Evolutionary conservation across 2,329 filamentous ascomycete species (phyloP).

Genomic region (Berkeleyomyces basicola): DNA sequence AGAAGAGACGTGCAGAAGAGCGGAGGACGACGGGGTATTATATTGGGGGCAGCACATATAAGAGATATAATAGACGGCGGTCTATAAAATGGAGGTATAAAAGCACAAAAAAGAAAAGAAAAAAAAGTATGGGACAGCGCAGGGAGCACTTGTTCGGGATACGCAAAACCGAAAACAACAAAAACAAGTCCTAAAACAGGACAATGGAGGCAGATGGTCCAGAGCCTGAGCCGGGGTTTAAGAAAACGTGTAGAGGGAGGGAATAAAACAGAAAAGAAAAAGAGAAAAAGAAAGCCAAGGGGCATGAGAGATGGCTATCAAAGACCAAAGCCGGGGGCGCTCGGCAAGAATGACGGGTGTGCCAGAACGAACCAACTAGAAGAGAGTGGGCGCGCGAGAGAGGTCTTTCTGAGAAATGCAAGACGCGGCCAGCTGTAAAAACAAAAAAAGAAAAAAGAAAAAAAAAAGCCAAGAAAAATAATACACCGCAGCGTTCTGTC

Average conservation of each 20-base stretch:
- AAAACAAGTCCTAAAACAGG: not conserved
- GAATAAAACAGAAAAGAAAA: not conserved
- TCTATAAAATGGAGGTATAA: not conserved
- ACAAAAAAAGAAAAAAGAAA: too few relatives aligned
- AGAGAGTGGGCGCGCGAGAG: too few relatives aligned
- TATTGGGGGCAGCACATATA: not conserved
- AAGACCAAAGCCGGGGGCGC: too few relatives aligned
- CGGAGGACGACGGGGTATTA: not conserved
- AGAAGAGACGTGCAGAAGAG: not conserved
- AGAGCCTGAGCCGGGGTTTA: not conserved
- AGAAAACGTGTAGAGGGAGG: not conserved
- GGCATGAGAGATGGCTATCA: too few relatives aligned
- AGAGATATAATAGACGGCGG: not conserved
- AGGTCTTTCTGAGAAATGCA: too few relatives aligned
- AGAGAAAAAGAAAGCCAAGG: not conserved
- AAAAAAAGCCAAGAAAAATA: too few relatives aligned
- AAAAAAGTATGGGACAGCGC: not conserved
- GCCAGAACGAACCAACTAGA: too few relatives aligned
- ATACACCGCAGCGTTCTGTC: too few relatives aligned
- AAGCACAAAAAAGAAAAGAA: not conserved
- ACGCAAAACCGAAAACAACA: not conserved
- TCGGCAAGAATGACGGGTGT: too few relatives aligned
- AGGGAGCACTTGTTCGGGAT: not conserved
- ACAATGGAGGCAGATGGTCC: not conserved
- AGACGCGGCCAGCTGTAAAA: too few relatives aligned